Base-by-base conservation (phyloP, 441 rosid species). In the Euphorbia schlechtendalii region DNA sequence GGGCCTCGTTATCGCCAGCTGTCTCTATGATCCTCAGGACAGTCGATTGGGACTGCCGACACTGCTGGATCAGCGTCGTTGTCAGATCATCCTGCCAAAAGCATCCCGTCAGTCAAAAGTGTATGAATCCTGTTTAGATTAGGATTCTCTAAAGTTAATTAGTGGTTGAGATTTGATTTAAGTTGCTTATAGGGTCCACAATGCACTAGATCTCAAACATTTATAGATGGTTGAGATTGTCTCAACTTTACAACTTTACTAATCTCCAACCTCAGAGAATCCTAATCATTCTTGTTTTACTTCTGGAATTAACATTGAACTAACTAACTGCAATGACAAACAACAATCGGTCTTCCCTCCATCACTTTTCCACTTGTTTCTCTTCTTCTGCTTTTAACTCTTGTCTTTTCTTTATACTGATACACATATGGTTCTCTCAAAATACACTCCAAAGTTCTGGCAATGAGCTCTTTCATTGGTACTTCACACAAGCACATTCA, bases 21-120 rank as follows among this genome's bases (percentile, higher is more conserved):
- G 94, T 82, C 75, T 92, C 97, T 2, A 88, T 80, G 62, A 92
- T 86, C 77, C 90, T 78, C 74, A 73, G 96, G 11, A 92, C 82
- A 2, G 79, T 78, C 45, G 51, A 61, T 61, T 79, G 89, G 34
- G 94, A 84, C 49, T 66, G 88, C 5, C 73, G 82, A 75, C 98
- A 92, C 53, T 92, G 98, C 59, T 78, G 89, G 64, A 74, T 77
- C 8, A 92, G 90, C 3, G 91, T 79, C 15, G 60, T 72, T 7
- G 87, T 77, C 80, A 92, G 79, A 52, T 86, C 97, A 67, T 88
- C 97, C 96, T 90, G 81, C 69, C 71, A 77, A 65, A 24, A 0
- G 61, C 40, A 63, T 32, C 34, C 6, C 6, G 34, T 32, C 34
- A 32, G 34, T 32, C 34, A 32, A 32, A 32, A 32, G 34, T 32